Conservation (phyloP, 108 stramenopile species). For the Cyclotella sp. region DNA sequence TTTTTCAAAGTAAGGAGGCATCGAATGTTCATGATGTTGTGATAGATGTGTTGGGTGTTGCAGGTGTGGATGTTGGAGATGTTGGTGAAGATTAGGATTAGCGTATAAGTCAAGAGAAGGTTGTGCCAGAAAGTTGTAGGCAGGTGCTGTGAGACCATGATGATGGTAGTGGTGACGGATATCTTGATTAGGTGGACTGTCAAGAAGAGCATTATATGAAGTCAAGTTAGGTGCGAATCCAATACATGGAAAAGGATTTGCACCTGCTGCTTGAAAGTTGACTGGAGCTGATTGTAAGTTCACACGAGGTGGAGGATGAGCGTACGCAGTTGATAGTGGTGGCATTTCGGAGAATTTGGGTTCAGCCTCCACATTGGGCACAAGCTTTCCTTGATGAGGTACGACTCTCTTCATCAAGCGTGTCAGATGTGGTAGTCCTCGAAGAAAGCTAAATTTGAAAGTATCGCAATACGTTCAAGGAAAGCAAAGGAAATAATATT, state of each 20-base stretch:
- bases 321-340: background rate
- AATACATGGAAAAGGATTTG: background rate
- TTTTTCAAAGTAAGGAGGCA: background rate
- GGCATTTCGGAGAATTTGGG: slow-evolving; percentile 45
- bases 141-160: background rate
- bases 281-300: background rate
- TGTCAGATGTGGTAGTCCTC: slow-evolving; percentile 34
- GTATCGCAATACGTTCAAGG: background rate
- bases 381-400: slow-evolving; percentile 22
- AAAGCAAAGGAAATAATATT: background rate
- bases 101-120: background rate
- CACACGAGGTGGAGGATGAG: background rate
- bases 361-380: slow-evolving; percentile 33
- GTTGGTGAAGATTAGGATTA: background rate
- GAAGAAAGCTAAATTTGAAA: slow-evolving; percentile 19
- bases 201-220: background rate
- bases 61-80: background rate
- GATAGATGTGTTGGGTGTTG: background rate
- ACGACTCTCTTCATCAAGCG: slow-evolving; percentile 31
- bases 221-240: background rate
- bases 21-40: too few species aligned
- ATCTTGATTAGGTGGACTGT: background rate
- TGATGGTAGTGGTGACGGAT: background rate
- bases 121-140: background rate
- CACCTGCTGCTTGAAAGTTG: background rate